Conservation (phyloP, 2,329 filamentous ascomycete species). For the Talaromyces islandicus region DNA sequence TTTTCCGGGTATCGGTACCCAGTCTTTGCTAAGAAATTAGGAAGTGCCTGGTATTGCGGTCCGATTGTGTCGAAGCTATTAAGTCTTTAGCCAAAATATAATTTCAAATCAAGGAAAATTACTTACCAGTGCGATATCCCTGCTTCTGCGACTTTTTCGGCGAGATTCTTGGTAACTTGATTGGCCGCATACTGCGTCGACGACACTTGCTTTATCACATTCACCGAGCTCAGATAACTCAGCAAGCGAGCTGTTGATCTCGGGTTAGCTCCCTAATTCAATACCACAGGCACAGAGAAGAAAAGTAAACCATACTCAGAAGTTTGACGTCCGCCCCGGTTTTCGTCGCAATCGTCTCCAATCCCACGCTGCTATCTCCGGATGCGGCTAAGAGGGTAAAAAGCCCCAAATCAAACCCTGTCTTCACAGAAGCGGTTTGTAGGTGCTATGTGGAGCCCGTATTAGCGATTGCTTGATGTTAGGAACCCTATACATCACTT, state of each 20-base stretch:
- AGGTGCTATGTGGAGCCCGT: slow-evolving; percentile 11
- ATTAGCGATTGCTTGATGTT: background rate
- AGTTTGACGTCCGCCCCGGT: background rate
- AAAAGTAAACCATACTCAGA: slow-evolving; percentile 5
- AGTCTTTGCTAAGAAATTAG: slow-evolving; percentile 18
- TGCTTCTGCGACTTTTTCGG: background rate
- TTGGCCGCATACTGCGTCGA: slow-evolving; percentile 15
- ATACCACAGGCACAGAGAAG: background rate
- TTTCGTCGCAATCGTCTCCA: background rate
- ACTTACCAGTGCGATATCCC: background rate
- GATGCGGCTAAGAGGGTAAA: slow-evolving; percentile 11
- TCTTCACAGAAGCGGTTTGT: slow-evolving; percentile 12
- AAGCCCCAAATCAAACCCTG: slow-evolving; percentile 15
- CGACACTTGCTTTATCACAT: slow-evolving; percentile 10
- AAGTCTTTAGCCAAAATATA: background rate
- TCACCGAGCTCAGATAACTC: slow-evolving; percentile 18
- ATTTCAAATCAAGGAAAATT: background rate
- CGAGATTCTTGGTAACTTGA: slow-evolving; percentile 13
- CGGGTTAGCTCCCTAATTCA: slow-evolving; percentile 7
- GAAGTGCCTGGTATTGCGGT: slow-evolving; percentile 5
- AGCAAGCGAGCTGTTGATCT: slow-evolving; percentile 13
- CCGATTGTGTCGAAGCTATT: background rate
- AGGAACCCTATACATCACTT: background rate
- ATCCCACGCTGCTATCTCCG: background rate
- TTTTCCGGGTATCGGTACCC: slow-evolving; percentile 21